Evolutionary conservation across 352 stramenopile species (phyloP), one percentile per base, ranked within the genome.

Genomic region (Lagenidium giganteum): DNA sequence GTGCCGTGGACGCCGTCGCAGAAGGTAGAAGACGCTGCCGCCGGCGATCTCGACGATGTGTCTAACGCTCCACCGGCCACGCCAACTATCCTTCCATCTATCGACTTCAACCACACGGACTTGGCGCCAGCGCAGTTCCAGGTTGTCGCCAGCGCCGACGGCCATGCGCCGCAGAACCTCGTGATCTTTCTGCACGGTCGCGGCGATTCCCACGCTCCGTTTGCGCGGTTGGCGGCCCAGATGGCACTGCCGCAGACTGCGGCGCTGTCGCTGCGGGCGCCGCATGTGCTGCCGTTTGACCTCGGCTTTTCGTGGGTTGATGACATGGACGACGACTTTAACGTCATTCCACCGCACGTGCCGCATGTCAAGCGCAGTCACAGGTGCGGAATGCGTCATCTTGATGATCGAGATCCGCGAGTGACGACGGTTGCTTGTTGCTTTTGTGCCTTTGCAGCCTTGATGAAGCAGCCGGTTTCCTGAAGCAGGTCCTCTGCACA

Each of bases 191-290:
- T 88, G 16, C 75, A 88, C 22, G 75, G 72, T 3, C 70, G 68
- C 22, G 75, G 75, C 5, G 72, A 83, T 45, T 78, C 60, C 21
- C 61, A 76, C n/a, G 53, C 46, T 14, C 63, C 63, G 9, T 88
- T 88, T 23, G 59, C 68, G 9, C 53, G 48, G 24, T 57, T 88
- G 3, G 75, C 58, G 8, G 42, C 55, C 23, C 49, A 71, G 35
- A 84, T 85, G 72, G 72, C 51, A 8, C 47, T 85, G 14, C 75
- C 75, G 9, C 76, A 86, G 47, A 86, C 76, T 57, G 70, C 64
- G 18, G 57, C 62, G 18, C 46, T 86, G 24, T 64, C 76, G 1
- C 54, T 85, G 8, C 76, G 65, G 8, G 76, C 72, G 30, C 72
- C 72, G 23, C 47, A 56, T 8, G 63, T 75, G 47, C 44, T 88